These are phyloP conservation scores for Penicillium brasilianum DNA, from an alignment of 2,329 filamentous ascomycete species.

Conservation along the genomic window DNA sequence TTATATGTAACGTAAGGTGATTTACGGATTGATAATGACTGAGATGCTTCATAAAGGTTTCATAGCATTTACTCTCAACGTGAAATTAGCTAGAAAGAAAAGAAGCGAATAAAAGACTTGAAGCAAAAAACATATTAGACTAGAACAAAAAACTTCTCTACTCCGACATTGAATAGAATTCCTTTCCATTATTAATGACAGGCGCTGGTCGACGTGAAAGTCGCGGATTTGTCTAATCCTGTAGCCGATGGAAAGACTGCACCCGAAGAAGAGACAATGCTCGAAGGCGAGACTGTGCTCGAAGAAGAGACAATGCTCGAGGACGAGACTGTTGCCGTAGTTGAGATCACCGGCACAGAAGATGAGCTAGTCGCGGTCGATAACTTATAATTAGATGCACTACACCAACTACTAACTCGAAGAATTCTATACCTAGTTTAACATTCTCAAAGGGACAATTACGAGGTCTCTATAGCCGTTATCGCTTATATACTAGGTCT, in stretches of 20 bases:
- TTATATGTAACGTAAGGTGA: not conserved
- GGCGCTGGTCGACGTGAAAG: not conserved
- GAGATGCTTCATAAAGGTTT: no score
- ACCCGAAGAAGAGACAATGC: no score
- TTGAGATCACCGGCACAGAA: not conserved
- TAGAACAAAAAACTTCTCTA: not conserved
- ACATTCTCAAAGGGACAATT: no score
- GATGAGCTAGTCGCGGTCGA: not conserved
- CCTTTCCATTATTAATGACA: not conserved
- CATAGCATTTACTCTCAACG: not conserved
- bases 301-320: not conserved
- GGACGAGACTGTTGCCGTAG: not conserved
- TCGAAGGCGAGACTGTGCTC: not conserved
- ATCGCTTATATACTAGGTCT: no score
- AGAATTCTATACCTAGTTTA: no score
- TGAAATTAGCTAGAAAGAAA: not conserved
- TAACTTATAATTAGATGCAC: not conserved
- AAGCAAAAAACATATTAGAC: not conserved
- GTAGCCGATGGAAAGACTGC: not conserved
- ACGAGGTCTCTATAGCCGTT: no score
- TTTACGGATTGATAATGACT: conserved; percentile 1
- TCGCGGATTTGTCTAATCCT: not conserved
- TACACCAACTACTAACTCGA: conserved; percentile 16
- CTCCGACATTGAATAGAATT: not conserved
- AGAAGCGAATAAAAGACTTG: not conserved